Conservation (phyloP, 805 yeast species). For the Cyberlindnera galapagoensis region DNA sequence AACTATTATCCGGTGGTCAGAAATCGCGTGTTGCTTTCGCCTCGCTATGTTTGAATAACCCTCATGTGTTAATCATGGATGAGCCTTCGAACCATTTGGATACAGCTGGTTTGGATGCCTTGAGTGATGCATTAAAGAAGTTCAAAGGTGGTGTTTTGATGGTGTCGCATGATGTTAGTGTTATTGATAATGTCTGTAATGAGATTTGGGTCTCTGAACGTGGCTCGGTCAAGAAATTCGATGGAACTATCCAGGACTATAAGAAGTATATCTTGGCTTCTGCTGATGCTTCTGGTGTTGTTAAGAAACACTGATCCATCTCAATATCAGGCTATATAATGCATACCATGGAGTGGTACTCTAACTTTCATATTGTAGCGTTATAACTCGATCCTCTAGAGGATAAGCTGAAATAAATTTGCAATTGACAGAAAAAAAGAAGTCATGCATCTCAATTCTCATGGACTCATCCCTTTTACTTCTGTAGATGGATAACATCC, state of each 20-base stretch:
- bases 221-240: conserved; percentile 70
- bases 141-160: conserved; percentile 94
- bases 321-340: no score
- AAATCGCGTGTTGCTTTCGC: conserved; percentile 98
- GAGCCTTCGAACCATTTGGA: conserved; percentile 99
- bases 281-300: conserved; percentile 86
- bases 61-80: conserved; percentile 88
- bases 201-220: conserved; percentile 95
- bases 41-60: conserved; percentile 80
- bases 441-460: no score
- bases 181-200: conserved; percentile 82
- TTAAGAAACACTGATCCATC: conserved; percentile 72
- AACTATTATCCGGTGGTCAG: conserved; percentile 92
- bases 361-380: no score
- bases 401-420: no score
- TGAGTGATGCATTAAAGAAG: conserved; percentile 78
- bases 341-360: no score
- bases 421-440: no score
- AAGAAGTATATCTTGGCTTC: conserved; percentile 76
- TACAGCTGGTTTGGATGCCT: conserved; percentile 95
- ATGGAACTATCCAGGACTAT: conserved; percentile 81
- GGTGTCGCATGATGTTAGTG: conserved; percentile 96
- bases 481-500: no score
- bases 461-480: no score
- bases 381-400: no score